A percentile compares a stretch with the other conserved stretches of the same genome.
phyloP scores from a whole-genome alignment of 2,329 filamentous ascomycete genomes.

The Colletotrichum tofieldiae region DNA sequence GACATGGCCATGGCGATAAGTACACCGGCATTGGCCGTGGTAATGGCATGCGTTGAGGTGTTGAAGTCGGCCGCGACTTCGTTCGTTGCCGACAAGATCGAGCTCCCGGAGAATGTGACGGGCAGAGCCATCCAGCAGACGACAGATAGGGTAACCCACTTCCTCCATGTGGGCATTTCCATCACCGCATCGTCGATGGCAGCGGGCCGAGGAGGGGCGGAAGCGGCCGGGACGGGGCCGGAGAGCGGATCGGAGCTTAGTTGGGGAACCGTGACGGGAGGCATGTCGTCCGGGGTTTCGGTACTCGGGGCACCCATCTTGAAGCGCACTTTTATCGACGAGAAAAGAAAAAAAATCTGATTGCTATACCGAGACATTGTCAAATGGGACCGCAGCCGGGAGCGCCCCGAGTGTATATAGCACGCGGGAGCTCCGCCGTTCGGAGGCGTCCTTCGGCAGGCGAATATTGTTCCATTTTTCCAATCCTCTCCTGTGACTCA shows the following conservation, averaged over 20 bases:
- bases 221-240: slow-evolving; percentile 23
- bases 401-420: slow-evolving; percentile 18
- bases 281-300: slow-evolving; percentile 8
- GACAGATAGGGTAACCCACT: slow-evolving; percentile 43
- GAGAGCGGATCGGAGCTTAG: slow-evolving; percentile 20
- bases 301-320: slow-evolving; percentile 1
- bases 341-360: not conserved
- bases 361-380: not conserved
- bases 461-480: slow-evolving; percentile 21
- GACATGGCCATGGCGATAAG: slow-evolving; percentile 81
- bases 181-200: slow-evolving; percentile 45
- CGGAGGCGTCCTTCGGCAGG: slow-evolving; percentile 12
- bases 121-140: slow-evolving; percentile 56
- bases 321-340: not conserved
- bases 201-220: slow-evolving; percentile 43
- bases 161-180: slow-evolving; percentile 43
- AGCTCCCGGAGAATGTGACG: slow-evolving; percentile 84
- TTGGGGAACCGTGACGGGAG: not conserved
- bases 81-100: slow-evolving; percentile 80
- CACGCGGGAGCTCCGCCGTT: slow-evolving; percentile 20
- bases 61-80: slow-evolving; percentile 78
- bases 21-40: slow-evolving; percentile 82
- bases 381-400: not conserved
- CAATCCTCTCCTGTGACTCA: slow-evolving; percentile 29
- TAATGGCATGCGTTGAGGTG: slow-evolving; percentile 79